A percentile compares a stretch with the other conserved stretches of the same genome.
phyloP scores from a whole-genome alignment of 768 basidiomycete genomes.

The Ephemerocybe angulata region DNA sequence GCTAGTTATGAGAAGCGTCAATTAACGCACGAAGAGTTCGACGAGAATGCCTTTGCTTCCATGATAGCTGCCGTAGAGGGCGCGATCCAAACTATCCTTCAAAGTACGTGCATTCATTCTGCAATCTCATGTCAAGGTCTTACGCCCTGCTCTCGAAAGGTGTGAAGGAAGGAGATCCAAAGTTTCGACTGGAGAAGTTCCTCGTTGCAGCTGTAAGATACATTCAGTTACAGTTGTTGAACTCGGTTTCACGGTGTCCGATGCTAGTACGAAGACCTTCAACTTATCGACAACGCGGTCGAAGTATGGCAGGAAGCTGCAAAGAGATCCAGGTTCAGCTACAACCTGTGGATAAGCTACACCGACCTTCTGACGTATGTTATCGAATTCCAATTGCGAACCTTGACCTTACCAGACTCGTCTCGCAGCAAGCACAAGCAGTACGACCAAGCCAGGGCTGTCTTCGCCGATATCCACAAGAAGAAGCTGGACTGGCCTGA shows the following conservation, averaged over 20 bases:
- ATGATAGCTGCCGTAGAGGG: conserved; percentile 59
- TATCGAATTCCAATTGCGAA: conserved; percentile 1
- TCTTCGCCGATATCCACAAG: conserved; percentile 62
- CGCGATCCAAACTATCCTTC: conserved; percentile 58
- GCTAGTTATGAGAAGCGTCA: conserved; percentile 60
- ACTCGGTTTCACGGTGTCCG: background rate
- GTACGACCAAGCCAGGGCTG: conserved; percentile 57
- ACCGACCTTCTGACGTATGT: conserved; percentile 71
- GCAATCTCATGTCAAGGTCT: background rate
- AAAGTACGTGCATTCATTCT: conserved; percentile 37
- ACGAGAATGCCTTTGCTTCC: conserved; percentile 47
- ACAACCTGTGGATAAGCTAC: conserved; percentile 71
- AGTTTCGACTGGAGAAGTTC: conserved; percentile 80
- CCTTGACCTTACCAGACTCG: background rate
- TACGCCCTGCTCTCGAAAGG: conserved; percentile 33
- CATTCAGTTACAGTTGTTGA: background rate
- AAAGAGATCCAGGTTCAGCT: conserved; percentile 67
- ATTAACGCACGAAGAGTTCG: conserved; percentile 41
- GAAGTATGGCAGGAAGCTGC: conserved; percentile 63
- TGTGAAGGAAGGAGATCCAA: conserved; percentile 69
- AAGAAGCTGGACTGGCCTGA: conserved; percentile 94
- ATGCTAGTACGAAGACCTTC: conserved; percentile 44
- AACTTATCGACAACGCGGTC: conserved; percentile 52
- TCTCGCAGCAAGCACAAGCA: conserved; percentile 45
- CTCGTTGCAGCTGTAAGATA: conserved; percentile 65